phyloP scores from a whole-genome alignment of 352 stramenopile genomes.

The Phytophthora cactorum region DNA sequence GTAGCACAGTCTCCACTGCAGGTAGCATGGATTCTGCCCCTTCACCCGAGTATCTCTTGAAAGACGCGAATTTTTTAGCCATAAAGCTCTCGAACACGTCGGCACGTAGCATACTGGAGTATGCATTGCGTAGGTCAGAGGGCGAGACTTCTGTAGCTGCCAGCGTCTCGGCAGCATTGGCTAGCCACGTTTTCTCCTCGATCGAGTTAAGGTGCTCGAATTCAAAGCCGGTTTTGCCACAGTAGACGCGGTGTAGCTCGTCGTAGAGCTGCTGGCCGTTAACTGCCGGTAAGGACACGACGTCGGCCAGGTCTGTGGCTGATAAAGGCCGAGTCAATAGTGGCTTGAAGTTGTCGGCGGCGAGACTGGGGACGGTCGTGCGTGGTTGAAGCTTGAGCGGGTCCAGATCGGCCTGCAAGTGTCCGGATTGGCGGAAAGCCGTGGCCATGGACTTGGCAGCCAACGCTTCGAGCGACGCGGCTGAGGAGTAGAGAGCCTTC shows the following conservation, averaged over 20 bases:
- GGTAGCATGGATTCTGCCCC: slow-evolving; percentile 85
- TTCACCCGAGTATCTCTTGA: slow-evolving; percentile 90
- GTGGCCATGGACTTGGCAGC: slow-evolving; percentile 72
- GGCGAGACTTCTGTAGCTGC: slow-evolving; percentile 51
- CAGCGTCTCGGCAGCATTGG: slow-evolving; percentile 55
- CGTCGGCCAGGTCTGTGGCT: slow-evolving; percentile 24
- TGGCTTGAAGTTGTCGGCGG: slow-evolving; percentile 53
- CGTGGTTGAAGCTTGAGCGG: slow-evolving; percentile 56
- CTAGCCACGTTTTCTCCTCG: slow-evolving; percentile 77
- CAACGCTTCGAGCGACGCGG: slow-evolving; percentile 63
- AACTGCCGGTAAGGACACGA: slow-evolving; percentile 31
- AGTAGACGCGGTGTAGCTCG: slow-evolving; percentile 68
- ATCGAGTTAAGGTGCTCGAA: slow-evolving; percentile 72
- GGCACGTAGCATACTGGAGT: slow-evolving; percentile 79
- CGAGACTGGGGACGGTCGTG: slow-evolving; percentile 43
- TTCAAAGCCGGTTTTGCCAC: slow-evolving; percentile 83
- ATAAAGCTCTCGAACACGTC: slow-evolving; percentile 90
- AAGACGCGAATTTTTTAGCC: slow-evolving; percentile 85
- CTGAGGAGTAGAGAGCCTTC: slow-evolving; percentile 37
- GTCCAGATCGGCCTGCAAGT: slow-evolving; percentile 79
- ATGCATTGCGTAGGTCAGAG: slow-evolving; percentile 77
- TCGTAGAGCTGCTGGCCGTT: slow-evolving; percentile 66
- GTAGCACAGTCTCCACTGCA: slow-evolving; percentile 72
- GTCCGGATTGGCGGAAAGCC: slow-evolving; percentile 76
- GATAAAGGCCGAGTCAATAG: slow-evolving; percentile 43